phyloP scores from a whole-genome alignment of 2,329 filamentous ascomycete species.

The Aspergillus sclerotialis region DNA sequence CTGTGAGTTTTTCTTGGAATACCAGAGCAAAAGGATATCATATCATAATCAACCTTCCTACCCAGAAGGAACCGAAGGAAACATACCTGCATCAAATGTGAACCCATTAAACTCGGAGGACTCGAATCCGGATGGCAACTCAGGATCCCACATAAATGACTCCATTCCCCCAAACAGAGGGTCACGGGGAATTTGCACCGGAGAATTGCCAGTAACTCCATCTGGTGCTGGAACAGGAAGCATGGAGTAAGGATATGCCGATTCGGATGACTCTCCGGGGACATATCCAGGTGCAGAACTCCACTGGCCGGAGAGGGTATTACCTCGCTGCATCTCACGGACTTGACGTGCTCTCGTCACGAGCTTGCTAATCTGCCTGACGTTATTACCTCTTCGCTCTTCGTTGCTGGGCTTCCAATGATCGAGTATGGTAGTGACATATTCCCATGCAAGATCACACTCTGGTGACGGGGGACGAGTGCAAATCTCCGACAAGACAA shows the following conservation, averaged over 20 bases:
- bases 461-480: conserved; percentile 48
- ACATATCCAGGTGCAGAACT: too few species aligned
- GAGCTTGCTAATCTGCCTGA: background rate
- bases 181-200: background rate
- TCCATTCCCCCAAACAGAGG: background rate
- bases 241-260: background rate
- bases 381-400: background rate
- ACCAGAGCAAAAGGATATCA: too few species aligned
- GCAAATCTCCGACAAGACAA: conserved; percentile 54
- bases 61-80: background rate
- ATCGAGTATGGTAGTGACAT: conserved; percentile 38
- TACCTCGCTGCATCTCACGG: background rate
- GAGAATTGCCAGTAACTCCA: background rate
- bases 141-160: background rate
- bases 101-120: too few species aligned
- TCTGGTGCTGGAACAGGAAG: background rate
- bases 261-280: too few species aligned
- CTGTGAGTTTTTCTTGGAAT: too few species aligned
- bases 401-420: conserved; percentile 5
- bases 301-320: too few species aligned
- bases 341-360: background rate
- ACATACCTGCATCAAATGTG: background rate
- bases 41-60: background rate
- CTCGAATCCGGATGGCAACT: background rate
- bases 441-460: conserved; percentile 51